phyloP scores from a whole-genome alignment of 495 filamentous ascomycete species.

The Monascus purpureus region DNA sequence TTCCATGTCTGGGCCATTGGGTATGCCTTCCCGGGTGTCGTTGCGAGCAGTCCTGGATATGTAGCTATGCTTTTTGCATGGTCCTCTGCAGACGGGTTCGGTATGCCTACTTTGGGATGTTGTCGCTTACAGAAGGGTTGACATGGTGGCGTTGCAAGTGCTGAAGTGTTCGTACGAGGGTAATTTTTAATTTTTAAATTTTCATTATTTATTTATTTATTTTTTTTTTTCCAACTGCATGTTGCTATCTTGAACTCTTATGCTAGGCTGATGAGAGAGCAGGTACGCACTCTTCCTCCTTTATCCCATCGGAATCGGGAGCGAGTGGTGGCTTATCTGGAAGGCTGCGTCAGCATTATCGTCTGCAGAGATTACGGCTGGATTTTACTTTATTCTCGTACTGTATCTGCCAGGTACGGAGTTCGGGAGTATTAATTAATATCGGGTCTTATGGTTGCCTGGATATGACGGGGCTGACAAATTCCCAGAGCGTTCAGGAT shows the following conservation, averaged over 20 bases:
- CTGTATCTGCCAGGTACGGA: conserved; percentile 59
- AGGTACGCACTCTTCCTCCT: conserved; percentile 42
- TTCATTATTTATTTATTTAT: background rate
- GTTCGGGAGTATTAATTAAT: background rate
- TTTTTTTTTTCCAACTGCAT: conserved; percentile 1
- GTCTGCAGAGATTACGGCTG: conserved; percentile 4
- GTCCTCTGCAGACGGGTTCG: conserved; percentile 35
- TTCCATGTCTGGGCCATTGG: conserved; percentile 41
- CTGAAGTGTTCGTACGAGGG: conserved; percentile 34
- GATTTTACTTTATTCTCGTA: conserved; percentile 33
- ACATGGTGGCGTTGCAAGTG: conserved; percentile 13
- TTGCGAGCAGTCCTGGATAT: conserved; percentile 16
- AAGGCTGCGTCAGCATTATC: conserved; percentile 15
- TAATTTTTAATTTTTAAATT: no score
- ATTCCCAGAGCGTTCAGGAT: conserved; percentile 55
- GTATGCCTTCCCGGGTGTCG: conserved; percentile 22
- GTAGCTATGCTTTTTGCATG: conserved; percentile 38
- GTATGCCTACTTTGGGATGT: conserved; percentile 37
- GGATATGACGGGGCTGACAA: conserved; percentile 2
- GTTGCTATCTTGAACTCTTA: conserved; percentile 4
- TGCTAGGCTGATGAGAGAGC: no score
- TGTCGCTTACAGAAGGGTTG: conserved; percentile 5
- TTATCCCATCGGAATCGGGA: conserved; percentile 39
- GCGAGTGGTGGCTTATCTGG: conserved; percentile 37
- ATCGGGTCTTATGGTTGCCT: conserved; percentile 3